These are phyloP conservation scores for Spergularia marina DNA, from an alignment of 148 eudicot species.

Conservation along the genomic window DNA sequence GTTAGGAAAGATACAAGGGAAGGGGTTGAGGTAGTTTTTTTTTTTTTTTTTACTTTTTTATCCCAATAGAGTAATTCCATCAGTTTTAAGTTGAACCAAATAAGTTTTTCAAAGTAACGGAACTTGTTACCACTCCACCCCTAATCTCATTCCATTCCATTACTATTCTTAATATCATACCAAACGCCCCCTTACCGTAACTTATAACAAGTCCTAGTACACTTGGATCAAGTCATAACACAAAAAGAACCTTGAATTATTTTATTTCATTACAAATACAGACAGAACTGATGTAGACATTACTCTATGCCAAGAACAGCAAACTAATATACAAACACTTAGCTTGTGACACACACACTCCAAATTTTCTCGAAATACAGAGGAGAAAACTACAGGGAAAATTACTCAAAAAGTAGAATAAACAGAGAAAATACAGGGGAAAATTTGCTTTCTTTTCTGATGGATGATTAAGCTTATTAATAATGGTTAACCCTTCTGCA, in stretches of 20 bases:
- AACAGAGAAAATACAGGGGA: slow-evolving; percentile 16
- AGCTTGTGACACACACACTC: background rate
- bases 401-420: background rate
- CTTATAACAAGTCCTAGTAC: too few species aligned
- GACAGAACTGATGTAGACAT: background rate
- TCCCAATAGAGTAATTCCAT: too few species aligned
- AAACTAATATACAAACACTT: background rate
- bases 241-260: background rate
- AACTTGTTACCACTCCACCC: too few species aligned
- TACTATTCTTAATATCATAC: fast-evolving
- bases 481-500: slow-evolving; percentile 59
- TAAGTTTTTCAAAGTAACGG: too few species aligned
- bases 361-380: background rate
- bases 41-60: too few species aligned
- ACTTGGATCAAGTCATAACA: background rate
- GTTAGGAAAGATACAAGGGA: too few species aligned
- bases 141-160: too few species aligned
- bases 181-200: too few species aligned
- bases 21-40: too few species aligned
- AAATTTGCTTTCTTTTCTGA: background rate
- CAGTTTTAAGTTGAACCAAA: too few species aligned
- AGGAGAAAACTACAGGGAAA: background rate
- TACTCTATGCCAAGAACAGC: too few species aligned
- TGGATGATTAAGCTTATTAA: background rate
- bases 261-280: background rate